These are phyloP conservation scores for Cladosporium sp. DNA, from an alignment of 2,329 filamentous ascomycete species.

Conservation along the genomic window DNA sequence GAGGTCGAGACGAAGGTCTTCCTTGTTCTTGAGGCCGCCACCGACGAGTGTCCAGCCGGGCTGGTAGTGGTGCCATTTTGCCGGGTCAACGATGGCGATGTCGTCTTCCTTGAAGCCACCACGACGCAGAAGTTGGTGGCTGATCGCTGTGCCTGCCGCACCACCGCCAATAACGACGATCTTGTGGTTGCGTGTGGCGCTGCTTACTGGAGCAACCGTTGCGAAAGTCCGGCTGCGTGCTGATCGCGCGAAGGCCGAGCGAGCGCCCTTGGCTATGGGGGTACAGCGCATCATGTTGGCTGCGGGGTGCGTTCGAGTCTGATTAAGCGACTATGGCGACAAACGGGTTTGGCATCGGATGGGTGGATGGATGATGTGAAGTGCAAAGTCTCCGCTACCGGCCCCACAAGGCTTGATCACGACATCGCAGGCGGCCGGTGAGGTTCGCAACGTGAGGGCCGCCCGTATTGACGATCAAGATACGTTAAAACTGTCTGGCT, in stretches of 20 bases:
- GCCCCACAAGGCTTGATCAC: too few species aligned
- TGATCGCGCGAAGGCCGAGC: not conserved
- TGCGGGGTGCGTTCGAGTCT: too few species aligned
- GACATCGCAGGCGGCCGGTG: too few species aligned
- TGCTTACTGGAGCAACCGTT: constrained; percentile 1
- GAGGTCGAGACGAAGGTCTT: constrained; percentile 50
- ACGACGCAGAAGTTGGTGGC: constrained; percentile 59
- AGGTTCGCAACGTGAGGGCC: too few species aligned
- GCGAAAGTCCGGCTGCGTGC: not conserved
- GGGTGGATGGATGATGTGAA: too few species aligned
- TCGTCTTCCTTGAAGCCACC: constrained; percentile 53
- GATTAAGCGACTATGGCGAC: too few species aligned
- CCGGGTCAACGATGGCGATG: constrained; percentile 59
- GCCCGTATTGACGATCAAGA: too few species aligned
- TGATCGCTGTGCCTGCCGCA: constrained; percentile 57
- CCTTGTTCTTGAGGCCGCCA: constrained; percentile 57
- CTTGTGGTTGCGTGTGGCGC: constrained; percentile 47
- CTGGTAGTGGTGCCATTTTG: constrained; percentile 60
- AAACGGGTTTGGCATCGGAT: too few species aligned
- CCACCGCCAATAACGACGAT: constrained; percentile 63
- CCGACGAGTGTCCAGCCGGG: constrained; percentile 65
- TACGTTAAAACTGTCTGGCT: too few species aligned
- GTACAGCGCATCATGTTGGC: constrained; percentile 1
- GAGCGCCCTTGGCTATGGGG: not conserved
- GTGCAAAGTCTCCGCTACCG: too few species aligned